Conservation (phyloP, 192 early-diverging fungal genomes). For the Haplosporangium gracile region DNA sequence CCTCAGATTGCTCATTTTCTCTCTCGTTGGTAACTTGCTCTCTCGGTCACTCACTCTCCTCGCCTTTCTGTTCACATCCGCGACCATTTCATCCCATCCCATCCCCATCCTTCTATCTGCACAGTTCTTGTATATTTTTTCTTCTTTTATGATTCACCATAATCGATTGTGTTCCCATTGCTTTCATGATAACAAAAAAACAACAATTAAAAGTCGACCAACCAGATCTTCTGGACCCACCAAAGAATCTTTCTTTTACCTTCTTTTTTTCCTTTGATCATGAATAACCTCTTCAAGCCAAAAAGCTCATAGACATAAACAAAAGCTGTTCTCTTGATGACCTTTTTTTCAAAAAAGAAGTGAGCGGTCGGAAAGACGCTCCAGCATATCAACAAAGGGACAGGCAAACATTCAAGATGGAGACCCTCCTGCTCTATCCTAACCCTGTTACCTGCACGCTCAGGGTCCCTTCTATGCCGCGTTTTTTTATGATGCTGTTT, state of each 20-base stretch:
- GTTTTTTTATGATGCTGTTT: background rate
- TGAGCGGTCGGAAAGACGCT: background rate
- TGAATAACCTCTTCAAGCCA: background rate
- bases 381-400: background rate
- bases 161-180: background rate
- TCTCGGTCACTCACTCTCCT: background rate
- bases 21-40: too few relatives aligned
- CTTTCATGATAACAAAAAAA: background rate
- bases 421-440: background rate
- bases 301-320: too few relatives aligned
- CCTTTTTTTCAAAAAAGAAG: background rate
- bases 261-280: background rate
- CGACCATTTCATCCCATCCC: too few relatives aligned
- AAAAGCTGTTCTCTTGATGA: too few relatives aligned
- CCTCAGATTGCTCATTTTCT: background rate
- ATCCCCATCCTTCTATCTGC: too few relatives aligned
- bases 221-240: background rate
- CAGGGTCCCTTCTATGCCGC: conserved; percentile 1
- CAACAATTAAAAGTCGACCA: background rate
- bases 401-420: too few relatives aligned
- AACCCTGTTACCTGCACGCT: background rate
- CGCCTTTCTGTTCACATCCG: background rate
- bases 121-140: background rate
- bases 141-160: background rate
- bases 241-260: background rate